Evolutionary conservation across 441 rosid genomes (phyloP).

Genomic region (Populus hybrid): DNA sequence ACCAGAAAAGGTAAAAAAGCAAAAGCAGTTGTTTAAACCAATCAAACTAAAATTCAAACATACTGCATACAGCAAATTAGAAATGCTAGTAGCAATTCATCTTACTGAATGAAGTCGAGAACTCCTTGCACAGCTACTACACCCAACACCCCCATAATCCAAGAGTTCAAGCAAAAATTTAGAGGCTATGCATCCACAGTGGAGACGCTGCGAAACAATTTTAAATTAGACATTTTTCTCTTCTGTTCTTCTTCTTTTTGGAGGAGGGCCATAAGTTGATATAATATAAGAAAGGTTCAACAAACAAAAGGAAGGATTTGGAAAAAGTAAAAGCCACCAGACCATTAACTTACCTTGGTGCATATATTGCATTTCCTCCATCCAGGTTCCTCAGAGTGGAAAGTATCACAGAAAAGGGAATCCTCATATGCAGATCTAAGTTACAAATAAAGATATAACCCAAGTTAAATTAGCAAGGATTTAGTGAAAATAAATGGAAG

Average conservation of each 20-base stretch:
- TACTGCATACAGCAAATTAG: not conserved
- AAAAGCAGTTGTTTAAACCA: conserved; percentile 2
- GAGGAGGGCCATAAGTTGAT: not conserved
- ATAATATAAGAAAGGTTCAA: not conserved
- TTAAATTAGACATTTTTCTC: conserved; percentile 9
- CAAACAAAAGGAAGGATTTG: not conserved
- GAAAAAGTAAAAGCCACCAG: not conserved
- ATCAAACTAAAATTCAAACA: not conserved
- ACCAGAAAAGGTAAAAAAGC: not conserved
- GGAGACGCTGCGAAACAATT: conserved; percentile 60
- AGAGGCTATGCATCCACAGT: conserved; percentile 93
- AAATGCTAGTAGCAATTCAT: conserved; percentile 16
- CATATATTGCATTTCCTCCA: conserved; percentile 87
- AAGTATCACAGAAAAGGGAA: conserved; percentile 58
- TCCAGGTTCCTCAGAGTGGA: conserved; percentile 76
- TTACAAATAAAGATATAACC: conserved; percentile 1
- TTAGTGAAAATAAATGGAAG: conserved; percentile 7
- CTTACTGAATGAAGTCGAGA: conserved; percentile 48
- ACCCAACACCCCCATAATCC: conserved; percentile 84
- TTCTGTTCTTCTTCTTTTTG: not conserved
- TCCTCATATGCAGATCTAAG: conserved; percentile 72
- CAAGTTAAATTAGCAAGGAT: not conserved
- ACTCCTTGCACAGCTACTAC: conserved; percentile 51
- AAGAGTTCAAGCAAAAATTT: conserved; percentile 49
- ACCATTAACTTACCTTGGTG: conserved; percentile 42